Percentiles rank a stretch among this genome's conserved stretches.
These are phyloP conservation scores for Penicillium freii DNA, from an alignment of 2,329 filamentous ascomycete species.

Conservation along the genomic window DNA sequence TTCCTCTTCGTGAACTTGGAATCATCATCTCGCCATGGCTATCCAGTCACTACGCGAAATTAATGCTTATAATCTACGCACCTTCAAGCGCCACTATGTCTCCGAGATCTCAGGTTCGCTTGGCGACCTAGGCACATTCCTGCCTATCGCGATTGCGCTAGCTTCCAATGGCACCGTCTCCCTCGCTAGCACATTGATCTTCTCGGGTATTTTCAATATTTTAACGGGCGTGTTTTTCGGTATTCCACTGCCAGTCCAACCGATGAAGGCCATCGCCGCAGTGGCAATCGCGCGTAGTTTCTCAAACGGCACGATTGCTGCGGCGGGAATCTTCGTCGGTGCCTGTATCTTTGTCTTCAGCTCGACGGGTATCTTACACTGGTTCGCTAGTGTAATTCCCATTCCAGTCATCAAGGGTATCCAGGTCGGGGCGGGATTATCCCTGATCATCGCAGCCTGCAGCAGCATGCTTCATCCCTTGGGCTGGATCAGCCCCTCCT, in stretches of 20 bases:
- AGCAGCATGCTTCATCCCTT: constrained; percentile 65
- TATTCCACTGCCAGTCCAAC: constrained; percentile 86
- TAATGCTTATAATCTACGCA: constrained; percentile 53
- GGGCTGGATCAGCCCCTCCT: constrained; percentile 63
- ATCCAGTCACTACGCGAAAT: constrained; percentile 30
- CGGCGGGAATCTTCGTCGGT: constrained; percentile 78
- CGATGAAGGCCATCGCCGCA: constrained; percentile 85
- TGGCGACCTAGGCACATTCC: constrained; percentile 84
- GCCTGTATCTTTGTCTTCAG: constrained; percentile 72
- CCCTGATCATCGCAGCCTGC: constrained; percentile 75
- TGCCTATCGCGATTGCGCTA: constrained; percentile 85
- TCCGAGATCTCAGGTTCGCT: constrained; percentile 84
- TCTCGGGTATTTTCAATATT: constrained; percentile 85
- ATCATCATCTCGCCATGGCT: constrained; percentile 20
- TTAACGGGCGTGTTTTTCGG: constrained; percentile 79
- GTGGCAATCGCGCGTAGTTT: constrained; percentile 74
- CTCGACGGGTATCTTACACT: constrained; percentile 71
- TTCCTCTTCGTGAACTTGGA: background rate
- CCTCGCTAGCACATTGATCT: constrained; percentile 78
- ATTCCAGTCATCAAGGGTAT: constrained; percentile 91
- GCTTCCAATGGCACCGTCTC: constrained; percentile 75
- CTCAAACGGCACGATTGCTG: constrained; percentile 68
- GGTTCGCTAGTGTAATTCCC: constrained; percentile 72
- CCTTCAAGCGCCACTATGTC: constrained; percentile 56
- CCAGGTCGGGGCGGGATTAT: constrained; percentile 86